Evolutionary conservation across 345 rosid species (phyloP), one percentile per base, ranked within the genome.

Genomic region (Bruguiera parviflora): DNA sequence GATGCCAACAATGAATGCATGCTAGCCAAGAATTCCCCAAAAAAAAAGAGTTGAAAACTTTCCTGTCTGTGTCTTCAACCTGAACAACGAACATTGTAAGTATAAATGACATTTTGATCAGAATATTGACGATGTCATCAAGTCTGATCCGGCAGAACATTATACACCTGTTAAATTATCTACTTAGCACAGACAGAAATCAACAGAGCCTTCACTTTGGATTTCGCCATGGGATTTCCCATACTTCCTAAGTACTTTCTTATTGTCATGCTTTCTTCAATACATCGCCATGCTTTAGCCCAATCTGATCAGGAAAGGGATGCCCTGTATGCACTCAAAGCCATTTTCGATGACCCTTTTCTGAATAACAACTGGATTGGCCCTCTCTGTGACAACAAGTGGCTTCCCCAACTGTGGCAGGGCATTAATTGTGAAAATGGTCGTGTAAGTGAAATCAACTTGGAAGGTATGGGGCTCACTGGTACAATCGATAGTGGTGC

Each of bases 311-410:
- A 67, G 25, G 91, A 84, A 69, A 67, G 58, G 37, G 53, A 68
- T 5, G 84, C 84, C 8, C 77, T 87, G 20, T 63, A 51, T 21
- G 80, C 78, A 37, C 83, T 84, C 16, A 82, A 79, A 72, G 58
- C 63, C 58, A 70, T 3, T 32, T 82, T 84, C 58, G 76, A 79
- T 47, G 55, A 76, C 74, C 61, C 84, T 8, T 78, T 79, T 63
- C 60, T 83, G 2, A 76, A 78, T 25, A 15, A 15, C n/a, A 81
- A 84, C 68, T 87, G 91, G 88, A 77, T 64, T 19, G 84, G 87
- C 51, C 63, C 77, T 52, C 86, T 52, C 0, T 87, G 84, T 39
- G 47, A 39, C 77, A 70, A 69, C 29, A 5, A 20, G 6, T 32
- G 70, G 19, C 8, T 37, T 25, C 80, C 67, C 19, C 25, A 85